These are phyloP conservation scores for Tetratostichococcus sp. DNA, from an alignment of 139 green algal genomes.

Conservation along the genomic window DNA sequence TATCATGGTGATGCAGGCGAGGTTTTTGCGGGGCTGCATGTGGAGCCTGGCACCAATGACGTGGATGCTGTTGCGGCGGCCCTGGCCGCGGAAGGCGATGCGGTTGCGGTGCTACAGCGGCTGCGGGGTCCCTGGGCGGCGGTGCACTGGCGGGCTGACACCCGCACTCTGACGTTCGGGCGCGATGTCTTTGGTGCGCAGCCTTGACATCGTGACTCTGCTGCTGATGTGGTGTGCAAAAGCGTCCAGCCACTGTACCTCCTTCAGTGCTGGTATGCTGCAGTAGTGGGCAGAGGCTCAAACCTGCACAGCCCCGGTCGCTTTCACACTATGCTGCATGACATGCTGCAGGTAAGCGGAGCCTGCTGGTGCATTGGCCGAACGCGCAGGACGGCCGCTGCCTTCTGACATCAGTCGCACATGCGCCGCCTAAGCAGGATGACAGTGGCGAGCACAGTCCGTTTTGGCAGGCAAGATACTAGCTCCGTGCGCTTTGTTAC, in stretches of 20 bases:
- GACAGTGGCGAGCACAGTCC: background rate
- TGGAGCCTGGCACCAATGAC: conserved; percentile 47
- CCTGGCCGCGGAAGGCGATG: conserved; percentile 16
- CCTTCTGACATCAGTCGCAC: conserved; percentile 40
- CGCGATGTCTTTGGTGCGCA: conserved; percentile 60
- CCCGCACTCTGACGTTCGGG: conserved; percentile 65
- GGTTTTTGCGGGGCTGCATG: conserved; percentile 52
- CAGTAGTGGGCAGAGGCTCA: too few species aligned
- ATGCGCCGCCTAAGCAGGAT: background rate
- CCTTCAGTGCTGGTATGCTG: background rate
- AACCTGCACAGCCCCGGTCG: too few species aligned
- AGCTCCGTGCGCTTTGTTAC: too few species aligned
- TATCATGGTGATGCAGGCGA: conserved; percentile 31
- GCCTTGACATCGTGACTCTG: too few species aligned
- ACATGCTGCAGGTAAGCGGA: conserved; percentile 55
- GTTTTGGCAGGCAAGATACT: background rate
- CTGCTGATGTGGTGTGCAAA: too few species aligned
- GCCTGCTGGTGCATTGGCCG: conserved; percentile 64
- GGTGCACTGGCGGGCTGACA: conserved; percentile 61
- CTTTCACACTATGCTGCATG: too few species aligned
- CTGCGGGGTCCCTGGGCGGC: conserved; percentile 79
- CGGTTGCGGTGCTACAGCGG: conserved; percentile 26
- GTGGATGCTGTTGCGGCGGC: conserved; percentile 34
- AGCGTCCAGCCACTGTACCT: background rate
- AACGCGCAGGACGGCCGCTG: conserved; percentile 22